phyloP scores from a whole-genome alignment of 2,329 filamentous ascomycete genomes.

The Arthrobotrys megalospora region DNA sequence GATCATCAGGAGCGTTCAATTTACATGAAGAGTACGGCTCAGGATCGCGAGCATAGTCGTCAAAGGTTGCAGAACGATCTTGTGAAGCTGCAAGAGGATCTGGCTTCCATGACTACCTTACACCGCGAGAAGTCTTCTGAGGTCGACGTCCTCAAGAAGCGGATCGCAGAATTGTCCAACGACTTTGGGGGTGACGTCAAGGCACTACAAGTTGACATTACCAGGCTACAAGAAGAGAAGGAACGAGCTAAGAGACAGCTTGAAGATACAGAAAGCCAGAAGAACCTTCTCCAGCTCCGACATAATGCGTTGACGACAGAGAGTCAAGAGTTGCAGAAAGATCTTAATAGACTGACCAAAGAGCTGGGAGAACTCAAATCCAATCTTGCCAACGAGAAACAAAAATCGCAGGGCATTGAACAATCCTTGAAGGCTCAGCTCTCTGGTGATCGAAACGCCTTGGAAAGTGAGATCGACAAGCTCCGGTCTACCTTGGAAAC shows the following conservation, averaged over 20 bases:
- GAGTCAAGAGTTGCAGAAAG: constrained; percentile 77
- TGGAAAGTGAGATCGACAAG: constrained; percentile 63
- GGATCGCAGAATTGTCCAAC: constrained; percentile 63
- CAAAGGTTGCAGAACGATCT: constrained; percentile 77
- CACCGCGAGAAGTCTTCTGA: constrained; percentile 69
- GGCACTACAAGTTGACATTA: constrained; percentile 66
- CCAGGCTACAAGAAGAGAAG: constrained; percentile 50
- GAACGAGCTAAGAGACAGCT: constrained; percentile 62
- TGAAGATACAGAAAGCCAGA: constrained; percentile 70
- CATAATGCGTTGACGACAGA: constrained; percentile 78
- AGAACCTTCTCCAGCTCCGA: constrained; percentile 78
- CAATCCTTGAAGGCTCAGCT: constrained; percentile 72
- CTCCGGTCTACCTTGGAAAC: constrained; percentile 60
- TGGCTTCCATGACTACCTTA: constrained; percentile 69
- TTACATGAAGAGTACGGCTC: constrained; percentile 80
- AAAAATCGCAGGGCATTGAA: constrained; percentile 77
- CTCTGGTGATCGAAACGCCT: constrained; percentile 65
- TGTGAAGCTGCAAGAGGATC: constrained; percentile 69
- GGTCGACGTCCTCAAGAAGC: constrained; percentile 67
- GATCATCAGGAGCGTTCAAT: constrained; percentile 77
- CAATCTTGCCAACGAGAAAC: constrained; percentile 74
- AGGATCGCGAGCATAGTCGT: constrained; percentile 81
- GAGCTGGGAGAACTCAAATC: constrained; percentile 69
- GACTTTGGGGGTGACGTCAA: constrained; percentile 64
- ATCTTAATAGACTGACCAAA: constrained; percentile 73